Evolutionary conservation across 148 eudicot species (phyloP), one percentile per base, ranked within the genome.

Genomic region (Rheum nobile): DNA sequence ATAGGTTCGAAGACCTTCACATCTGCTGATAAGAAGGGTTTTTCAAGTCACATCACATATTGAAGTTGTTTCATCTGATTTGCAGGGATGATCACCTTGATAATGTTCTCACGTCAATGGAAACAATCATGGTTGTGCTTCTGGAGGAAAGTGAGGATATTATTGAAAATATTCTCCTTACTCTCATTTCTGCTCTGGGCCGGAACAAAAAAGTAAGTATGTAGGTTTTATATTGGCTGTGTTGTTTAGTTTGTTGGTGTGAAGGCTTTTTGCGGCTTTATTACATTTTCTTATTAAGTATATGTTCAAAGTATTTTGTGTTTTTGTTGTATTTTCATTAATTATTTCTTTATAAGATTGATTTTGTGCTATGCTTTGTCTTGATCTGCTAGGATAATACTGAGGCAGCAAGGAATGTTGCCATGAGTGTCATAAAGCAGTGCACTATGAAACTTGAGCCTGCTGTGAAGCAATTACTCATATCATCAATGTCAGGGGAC

Each of bases 81-180:
- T 85, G 84, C 91, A 95, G 99, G 73, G 99, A 95, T 86, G 99
- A 91, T 73, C 99, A 95, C 81, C 82, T 88, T 0, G 92, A 88
- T 76, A 89, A 82, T 77, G 94, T 95, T 77, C 70, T 85, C 31
- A 61, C 84, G 41, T 85, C 97, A 67, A 95, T 95, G 97, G 86
- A 82, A 80, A 84, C 85, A 39, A 95, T 95, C 75, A 88, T 95
- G 96, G 75, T 81, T 74, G 92, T 90, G 82, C 91, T 95, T 74
- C 59, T 95, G 63, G 97, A 95, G 78, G 99, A 95, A 83, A 90
- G 94, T 74, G 99, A 95, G 90, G 99, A 92, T 71, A 79, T 95
- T 67, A 82, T 42, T 44, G 91, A 88, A 82, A 89, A 89, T 71
- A 87, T 95, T 78, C 80, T 95, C 52, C 86, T 83, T 76, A 82